A percentile compares a stretch with the other conserved stretches of the same genome.
Conservation (phyloP, 2,329 filamentous ascomycete genomes). For the Pestalotiopsis sp. region DNA sequence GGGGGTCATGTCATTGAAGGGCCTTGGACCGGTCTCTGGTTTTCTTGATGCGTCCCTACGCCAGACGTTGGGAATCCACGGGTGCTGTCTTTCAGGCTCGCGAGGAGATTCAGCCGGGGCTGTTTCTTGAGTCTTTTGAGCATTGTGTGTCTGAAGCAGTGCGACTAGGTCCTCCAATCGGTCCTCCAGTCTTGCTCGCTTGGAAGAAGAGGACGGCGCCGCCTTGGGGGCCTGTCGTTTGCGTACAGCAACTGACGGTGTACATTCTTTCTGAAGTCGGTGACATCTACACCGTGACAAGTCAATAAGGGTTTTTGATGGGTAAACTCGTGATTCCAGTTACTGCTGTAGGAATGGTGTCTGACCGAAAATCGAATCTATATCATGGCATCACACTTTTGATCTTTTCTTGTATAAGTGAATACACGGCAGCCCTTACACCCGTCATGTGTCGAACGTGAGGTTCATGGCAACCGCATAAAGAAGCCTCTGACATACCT, state of each 20-base stretch:
- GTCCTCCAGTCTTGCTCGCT: slow-evolving; percentile 26
- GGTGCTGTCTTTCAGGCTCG: background rate
- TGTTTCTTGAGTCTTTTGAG: slow-evolving; percentile 3
- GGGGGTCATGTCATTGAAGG: background rate
- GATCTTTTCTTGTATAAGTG: background rate
- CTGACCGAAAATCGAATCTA: too few relatives aligned
- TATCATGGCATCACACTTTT: background rate
- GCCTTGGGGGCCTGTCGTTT: slow-evolving; percentile 24
- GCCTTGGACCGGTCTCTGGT: background rate
- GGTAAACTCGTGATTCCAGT: background rate
- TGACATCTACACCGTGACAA: slow-evolving; percentile 8
- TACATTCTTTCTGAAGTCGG: slow-evolving; percentile 15
- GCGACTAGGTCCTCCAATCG: slow-evolving; percentile 32
- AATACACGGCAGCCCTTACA: background rate
- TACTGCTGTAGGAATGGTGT: too few relatives aligned
- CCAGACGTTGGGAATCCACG: slow-evolving; percentile 1
- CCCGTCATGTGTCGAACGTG: background rate
- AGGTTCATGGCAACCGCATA: background rate
- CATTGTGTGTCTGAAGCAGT: slow-evolving; percentile 29
- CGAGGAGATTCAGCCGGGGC: background rate
- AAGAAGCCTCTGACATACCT: slow-evolving; percentile 4
- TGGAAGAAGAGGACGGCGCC: slow-evolving; percentile 12
- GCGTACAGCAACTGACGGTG: slow-evolving; percentile 8
- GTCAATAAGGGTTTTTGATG: background rate
- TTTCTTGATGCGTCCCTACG: background rate